Evolutionary conservation across 2,329 filamentous ascomycete genomes (phyloP).

Genomic region (Penicillium sp.): DNA sequence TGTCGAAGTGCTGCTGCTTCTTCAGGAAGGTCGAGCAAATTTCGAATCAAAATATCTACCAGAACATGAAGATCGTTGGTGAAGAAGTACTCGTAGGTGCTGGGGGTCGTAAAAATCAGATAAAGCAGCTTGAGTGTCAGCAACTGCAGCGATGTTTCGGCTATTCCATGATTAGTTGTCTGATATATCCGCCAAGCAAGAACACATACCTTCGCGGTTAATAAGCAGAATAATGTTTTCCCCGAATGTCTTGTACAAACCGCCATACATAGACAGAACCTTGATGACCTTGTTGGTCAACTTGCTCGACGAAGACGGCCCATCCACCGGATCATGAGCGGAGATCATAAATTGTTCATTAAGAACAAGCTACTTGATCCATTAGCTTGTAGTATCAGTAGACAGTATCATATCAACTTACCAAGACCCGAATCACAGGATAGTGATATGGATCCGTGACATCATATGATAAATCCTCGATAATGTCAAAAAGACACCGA

Average conservation of each 20-base stretch:
- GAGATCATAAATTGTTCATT: slow-evolving; percentile 98
- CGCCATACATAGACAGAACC: slow-evolving; percentile 76
- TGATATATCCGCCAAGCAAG: background rate
- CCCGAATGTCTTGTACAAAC: slow-evolving; percentile 87
- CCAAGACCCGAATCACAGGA: slow-evolving; percentile 86
- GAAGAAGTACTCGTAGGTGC: slow-evolving; percentile 97
- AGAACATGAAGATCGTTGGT: slow-evolving; percentile 95
- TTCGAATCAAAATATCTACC: slow-evolving; percentile 92
- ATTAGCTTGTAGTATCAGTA: background rate
- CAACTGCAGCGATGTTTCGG: slow-evolving; percentile 88
- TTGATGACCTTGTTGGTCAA: slow-evolving; percentile 95
- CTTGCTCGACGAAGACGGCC: slow-evolving; percentile 46
- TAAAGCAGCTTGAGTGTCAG: slow-evolving; percentile 97
- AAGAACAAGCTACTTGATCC: slow-evolving; percentile 69
- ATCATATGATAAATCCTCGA: slow-evolving; percentile 85
- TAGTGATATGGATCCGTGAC: slow-evolving; percentile 93
- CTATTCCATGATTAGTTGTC: slow-evolving; percentile 33
- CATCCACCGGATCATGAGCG: slow-evolving; percentile 54
- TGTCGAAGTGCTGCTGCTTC: slow-evolving; percentile 74
- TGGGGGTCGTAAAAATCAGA: slow-evolving; percentile 85
- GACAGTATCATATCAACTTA: slow-evolving; percentile 47
- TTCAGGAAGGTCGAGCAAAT: slow-evolving; percentile 90
- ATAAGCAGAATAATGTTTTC: slow-evolving; percentile 95
- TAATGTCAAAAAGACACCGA: slow-evolving; percentile 77
- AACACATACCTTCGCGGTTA: slow-evolving; percentile 72